phyloP scores from a whole-genome alignment of 768 basidiomycete species.

The Guyanaporus albipodus region DNA sequence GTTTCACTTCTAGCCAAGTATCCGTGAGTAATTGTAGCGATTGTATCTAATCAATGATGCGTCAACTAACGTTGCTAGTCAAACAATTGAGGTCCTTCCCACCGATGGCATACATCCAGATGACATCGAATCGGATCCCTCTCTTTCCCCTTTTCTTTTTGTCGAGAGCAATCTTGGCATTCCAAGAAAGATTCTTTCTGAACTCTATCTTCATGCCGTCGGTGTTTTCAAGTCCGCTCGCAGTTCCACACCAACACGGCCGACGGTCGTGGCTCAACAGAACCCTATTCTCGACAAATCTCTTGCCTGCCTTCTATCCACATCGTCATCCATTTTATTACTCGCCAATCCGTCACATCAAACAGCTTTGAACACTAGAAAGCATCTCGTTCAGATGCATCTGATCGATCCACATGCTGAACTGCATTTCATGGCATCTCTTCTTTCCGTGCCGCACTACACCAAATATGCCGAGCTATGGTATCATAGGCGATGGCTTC shows the following conservation, averaged over 20 bases:
- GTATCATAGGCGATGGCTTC: constrained; percentile 68
- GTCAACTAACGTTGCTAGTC: constrained; percentile 18
- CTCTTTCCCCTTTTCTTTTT: constrained; percentile 49
- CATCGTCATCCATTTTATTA: constrained; percentile 48
- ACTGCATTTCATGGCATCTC: constrained; percentile 42
- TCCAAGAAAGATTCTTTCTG: constrained; percentile 53
- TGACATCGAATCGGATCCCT: constrained; percentile 12
- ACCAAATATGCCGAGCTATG: constrained; percentile 67
- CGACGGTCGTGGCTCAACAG: not conserved
- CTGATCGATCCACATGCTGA: constrained; percentile 42
- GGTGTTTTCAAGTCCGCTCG: constrained; percentile 32
- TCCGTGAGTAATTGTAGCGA: constrained; percentile 23
- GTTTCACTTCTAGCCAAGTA: constrained; percentile 18
- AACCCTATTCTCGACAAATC: constrained; percentile 3
- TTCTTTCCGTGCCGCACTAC: constrained; percentile 50
- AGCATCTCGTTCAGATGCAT: constrained; percentile 42
- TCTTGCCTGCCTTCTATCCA: constrained; percentile 18
- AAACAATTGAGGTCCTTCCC: constrained; percentile 60
- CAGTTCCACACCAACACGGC: not conserved
- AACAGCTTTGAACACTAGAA: constrained; percentile 61
- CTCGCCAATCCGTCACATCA: constrained; percentile 67
- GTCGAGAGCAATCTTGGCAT: constrained; percentile 60
- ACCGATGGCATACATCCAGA: constrained; percentile 38
- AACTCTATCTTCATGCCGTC: constrained; percentile 46
- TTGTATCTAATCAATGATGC: too few species aligned